phyloP scores from a whole-genome alignment of 148 eudicot species.

The Arctostaphylos glauca region DNA sequence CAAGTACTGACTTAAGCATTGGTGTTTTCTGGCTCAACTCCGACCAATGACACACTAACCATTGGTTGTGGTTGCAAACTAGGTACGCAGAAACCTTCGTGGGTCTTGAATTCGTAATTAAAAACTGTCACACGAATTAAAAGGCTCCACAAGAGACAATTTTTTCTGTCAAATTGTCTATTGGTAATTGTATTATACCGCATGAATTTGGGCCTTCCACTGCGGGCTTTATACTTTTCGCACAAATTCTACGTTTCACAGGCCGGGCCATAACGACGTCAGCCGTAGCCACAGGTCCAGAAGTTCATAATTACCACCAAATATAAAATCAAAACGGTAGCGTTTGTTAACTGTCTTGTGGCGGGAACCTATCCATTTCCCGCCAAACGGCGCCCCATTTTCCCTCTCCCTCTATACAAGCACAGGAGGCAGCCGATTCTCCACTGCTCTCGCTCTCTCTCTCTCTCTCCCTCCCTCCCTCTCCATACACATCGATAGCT shows the following conservation, averaged over 20 bases:
- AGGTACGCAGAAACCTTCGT: no score
- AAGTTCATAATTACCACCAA: not conserved
- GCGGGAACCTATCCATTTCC: constrained; percentile 31
- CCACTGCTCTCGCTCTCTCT: not conserved
- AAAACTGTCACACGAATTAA: no score
- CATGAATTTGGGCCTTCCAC: not conserved
- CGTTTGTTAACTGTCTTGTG: constrained; percentile 11
- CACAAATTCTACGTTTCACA: no score
- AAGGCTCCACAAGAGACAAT: no score
- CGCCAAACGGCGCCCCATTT: constrained; percentile 22
- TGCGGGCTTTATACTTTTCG: not conserved
- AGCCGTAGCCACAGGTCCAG: not conserved
- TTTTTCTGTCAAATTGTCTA: no score
- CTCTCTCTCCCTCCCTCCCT: not conserved
- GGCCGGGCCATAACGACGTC: no score
- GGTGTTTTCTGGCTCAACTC: no score
- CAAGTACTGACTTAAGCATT: no score
- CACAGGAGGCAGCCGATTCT: not conserved
- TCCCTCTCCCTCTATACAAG: not conserved
- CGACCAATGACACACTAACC: no score
- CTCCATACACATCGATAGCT: not conserved
- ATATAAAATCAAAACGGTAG: not conserved
- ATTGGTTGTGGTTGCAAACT: no score
- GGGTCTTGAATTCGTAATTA: no score
- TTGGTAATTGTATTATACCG: not conserved